These are phyloP conservation scores for Globisporangium echinulatum DNA, from an alignment of 352 stramenopile species.

Conservation along the genomic window DNA sequence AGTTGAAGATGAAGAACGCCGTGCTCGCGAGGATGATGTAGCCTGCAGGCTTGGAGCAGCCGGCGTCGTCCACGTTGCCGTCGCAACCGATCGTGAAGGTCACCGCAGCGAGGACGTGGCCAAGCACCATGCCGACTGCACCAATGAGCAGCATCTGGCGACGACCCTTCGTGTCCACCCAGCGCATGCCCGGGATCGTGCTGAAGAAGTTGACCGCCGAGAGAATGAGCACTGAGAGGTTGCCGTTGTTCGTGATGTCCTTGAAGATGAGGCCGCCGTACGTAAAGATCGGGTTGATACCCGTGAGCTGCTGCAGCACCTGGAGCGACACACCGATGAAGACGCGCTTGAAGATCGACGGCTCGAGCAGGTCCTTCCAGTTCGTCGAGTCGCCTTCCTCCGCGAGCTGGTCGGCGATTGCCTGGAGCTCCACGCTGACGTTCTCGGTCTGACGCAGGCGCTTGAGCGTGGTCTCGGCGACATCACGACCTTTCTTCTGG, in stretches of 20 bases:
- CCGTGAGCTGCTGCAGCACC: constrained; percentile 36
- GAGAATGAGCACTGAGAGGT: constrained; percentile 16
- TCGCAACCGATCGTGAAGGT: constrained; percentile 31
- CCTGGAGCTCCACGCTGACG: constrained; percentile 26
- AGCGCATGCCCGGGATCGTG: constrained; percentile 41
- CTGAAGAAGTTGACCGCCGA: constrained; percentile 34
- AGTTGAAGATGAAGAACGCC: constrained; percentile 47
- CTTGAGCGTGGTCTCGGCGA: constrained; percentile 21
- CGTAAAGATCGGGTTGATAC: constrained; percentile 30
- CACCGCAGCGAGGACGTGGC: constrained; percentile 33
- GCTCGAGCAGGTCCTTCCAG: constrained; percentile 30
- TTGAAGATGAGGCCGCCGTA: constrained; percentile 31
- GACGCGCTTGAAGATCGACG: constrained; percentile 16
- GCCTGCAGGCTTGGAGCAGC: constrained; percentile 24
- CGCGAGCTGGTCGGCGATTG: constrained; percentile 38
- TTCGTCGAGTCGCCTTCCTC: constrained; percentile 16
- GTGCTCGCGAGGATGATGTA: constrained; percentile 33
- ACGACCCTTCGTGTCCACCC: constrained; percentile 37
- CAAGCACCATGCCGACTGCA: constrained; percentile 35
- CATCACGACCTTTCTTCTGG: constrained; percentile 27
- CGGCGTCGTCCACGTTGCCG: constrained; percentile 25
- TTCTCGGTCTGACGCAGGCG: constrained; percentile 22
- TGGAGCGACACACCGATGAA: constrained; percentile 31
- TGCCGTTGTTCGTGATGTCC: constrained; percentile 27
- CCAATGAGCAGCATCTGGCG: constrained; percentile 34